These are phyloP conservation scores for Nothophytophthora sp. DNA, from an alignment of 352 stramenopile species.

Conservation along the genomic window DNA sequence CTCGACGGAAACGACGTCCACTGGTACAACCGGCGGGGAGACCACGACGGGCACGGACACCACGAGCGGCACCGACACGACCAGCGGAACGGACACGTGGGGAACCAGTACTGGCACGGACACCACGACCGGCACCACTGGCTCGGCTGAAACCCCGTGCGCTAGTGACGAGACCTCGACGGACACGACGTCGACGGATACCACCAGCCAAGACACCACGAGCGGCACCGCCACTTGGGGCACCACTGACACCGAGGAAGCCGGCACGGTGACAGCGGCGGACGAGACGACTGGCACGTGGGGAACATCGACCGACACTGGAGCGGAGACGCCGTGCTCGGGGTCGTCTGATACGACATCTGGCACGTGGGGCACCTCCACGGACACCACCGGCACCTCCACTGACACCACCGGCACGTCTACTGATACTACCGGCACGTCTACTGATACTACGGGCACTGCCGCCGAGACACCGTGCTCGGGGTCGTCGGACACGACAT, in stretches of 20 bases:
- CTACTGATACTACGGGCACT: too few species aligned
- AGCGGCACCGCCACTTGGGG: not conserved
- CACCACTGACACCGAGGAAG: not conserved
- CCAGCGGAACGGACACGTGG: slow-evolving; percentile 10
- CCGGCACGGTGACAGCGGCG: too few species aligned
- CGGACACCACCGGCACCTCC: slow-evolving; percentile 1
- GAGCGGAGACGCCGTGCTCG: slow-evolving; percentile 15
- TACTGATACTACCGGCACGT: too few species aligned
- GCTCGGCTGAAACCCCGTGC: slow-evolving; percentile 1
- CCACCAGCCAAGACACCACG: not conserved
- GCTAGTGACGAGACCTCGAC: not conserved
- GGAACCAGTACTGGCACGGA: slow-evolving; percentile 11
- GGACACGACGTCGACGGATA: not conserved
- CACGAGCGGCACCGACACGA: not conserved
- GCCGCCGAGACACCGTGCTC: slow-evolving; percentile 16
- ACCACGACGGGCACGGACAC: slow-evolving; percentile 3
- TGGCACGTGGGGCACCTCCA: slow-evolving; percentile 1
- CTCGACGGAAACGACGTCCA: slow-evolving; percentile 4
- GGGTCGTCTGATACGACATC: slow-evolving; percentile 14
- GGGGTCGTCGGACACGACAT: slow-evolving; percentile 14
- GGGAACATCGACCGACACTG: too few species aligned
- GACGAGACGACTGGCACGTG: too few species aligned
- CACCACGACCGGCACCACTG: not conserved
- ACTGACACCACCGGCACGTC: not conserved
- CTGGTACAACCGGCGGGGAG: not conserved